A percentile compares a stretch with the other conserved stretches of the same genome.
Evolutionary conservation across 2,329 filamentous ascomycete species (phyloP).

Genomic region (Aspergillus sp.): DNA sequence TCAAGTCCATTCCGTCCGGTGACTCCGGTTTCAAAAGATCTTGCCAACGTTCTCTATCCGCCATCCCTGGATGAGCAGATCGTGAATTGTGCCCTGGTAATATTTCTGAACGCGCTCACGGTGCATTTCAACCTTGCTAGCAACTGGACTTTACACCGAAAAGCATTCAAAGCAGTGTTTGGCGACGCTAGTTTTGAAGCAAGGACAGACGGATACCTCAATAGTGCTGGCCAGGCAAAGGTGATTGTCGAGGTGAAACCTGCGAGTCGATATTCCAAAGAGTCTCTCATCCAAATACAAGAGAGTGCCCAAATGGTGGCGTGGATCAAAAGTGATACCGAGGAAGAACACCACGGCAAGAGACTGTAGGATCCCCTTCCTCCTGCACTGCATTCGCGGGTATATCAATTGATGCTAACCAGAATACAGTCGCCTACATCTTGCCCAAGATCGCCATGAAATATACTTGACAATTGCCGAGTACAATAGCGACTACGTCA

Average conservation of each 20-base stretch:
- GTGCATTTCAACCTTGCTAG: fast-evolving
- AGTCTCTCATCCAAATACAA: neutral
- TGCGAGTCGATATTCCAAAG: neutral
- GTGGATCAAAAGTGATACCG: neutral
- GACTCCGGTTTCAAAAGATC: neutral
- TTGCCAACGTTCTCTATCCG: conserved; percentile 14
- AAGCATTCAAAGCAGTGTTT: neutral
- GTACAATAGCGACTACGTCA: neutral
- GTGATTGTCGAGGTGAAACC: neutral
- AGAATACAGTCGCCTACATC: neutral
- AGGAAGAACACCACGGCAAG: neutral
- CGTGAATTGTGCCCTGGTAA: neutral
- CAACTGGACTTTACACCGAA: neutral
- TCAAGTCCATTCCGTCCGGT: neutral
- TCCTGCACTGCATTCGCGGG: neutral
- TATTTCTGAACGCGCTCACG: neutral
- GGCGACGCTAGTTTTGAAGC: neutral
- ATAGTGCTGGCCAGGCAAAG: neutral
- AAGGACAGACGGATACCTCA: neutral
- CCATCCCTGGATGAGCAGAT: neutral
- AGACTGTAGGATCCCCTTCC: neutral
- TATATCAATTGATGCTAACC: neutral
- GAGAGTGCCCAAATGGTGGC: neutral
- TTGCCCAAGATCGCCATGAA: neutral
- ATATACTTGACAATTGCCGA: neutral